These are phyloP conservation scores for Ustilago esculenta DNA, from an alignment of 1,284 basidiomycete species.

Conservation along the genomic window DNA sequence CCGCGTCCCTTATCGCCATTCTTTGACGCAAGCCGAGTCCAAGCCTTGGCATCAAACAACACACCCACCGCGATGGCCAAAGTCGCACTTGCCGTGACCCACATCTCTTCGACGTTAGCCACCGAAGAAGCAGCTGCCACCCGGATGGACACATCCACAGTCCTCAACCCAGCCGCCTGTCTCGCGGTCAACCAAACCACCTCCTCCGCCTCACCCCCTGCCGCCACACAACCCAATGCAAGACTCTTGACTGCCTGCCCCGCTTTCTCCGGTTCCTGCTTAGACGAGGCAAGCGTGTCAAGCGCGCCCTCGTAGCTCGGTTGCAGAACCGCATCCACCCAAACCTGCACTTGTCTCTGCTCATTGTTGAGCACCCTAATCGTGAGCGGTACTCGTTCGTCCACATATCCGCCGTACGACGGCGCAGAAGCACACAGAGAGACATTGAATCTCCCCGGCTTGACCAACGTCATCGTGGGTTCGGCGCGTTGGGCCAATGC, in stretches of 20 bases:
- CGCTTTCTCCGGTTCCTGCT: background rate
- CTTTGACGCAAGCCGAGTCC: background rate
- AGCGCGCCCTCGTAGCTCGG: constrained; percentile 32
- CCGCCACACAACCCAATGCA: background rate
- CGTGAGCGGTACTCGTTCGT: constrained; percentile 23
- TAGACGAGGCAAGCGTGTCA: constrained; percentile 1
- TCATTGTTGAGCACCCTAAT: constrained; percentile 28
- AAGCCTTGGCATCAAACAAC: constrained; percentile 10
- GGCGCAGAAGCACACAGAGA: too few species aligned
- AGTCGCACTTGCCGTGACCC: constrained; percentile 8
- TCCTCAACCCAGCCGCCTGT: constrained; percentile 9
- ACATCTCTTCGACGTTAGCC: constrained; percentile 4
- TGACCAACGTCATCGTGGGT: constrained; percentile 5
- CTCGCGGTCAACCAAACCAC: constrained; percentile 10
- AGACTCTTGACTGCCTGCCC: background rate
- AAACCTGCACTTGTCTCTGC: background rate
- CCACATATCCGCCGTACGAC: constrained; percentile 27
- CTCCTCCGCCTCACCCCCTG: constrained; percentile 1
- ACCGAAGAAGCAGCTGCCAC: too few species aligned
- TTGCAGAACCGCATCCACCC: constrained; percentile 23
- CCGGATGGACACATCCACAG: constrained; percentile 7
- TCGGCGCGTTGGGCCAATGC: constrained; percentile 7
- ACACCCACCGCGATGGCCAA: background rate
- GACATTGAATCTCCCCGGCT: constrained; percentile 10
- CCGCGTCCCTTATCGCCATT: background rate